A percentile compares a stretch with the other conserved stretches of the same genome.
These are phyloP conservation scores for Nothomitra cinnamomea DNA, from an alignment of 2,329 filamentous ascomycete genomes.

Conservation along the genomic window DNA sequence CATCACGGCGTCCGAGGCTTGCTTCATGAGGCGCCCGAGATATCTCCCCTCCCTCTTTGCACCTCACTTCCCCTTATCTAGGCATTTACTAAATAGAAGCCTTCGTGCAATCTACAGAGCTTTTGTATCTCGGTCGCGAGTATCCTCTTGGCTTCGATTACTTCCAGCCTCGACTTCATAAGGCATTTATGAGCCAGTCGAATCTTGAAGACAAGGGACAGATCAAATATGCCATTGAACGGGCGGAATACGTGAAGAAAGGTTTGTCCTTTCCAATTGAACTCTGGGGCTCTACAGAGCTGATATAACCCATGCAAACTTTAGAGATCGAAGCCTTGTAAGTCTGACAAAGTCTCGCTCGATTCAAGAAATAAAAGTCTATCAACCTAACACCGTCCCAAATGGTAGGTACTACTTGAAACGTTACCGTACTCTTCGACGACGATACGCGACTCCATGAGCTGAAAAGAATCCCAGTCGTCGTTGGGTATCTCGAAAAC, in stretches of 20 bases:
- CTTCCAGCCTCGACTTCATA: constrained; percentile 66
- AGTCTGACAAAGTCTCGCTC: constrained; percentile 24
- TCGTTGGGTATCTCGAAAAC: constrained; percentile 5
- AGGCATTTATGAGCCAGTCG: constrained; percentile 66
- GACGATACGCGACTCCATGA: constrained; percentile 48
- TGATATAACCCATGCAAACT: not conserved
- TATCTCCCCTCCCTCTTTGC: not conserved
- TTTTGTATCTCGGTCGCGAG: constrained; percentile 67
- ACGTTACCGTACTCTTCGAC: constrained; percentile 68
- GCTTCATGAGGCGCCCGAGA: too few relatives aligned
- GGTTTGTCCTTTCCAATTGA: constrained; percentile 31
- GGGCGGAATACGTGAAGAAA: constrained; percentile 82
- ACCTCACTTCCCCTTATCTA: too few relatives aligned
- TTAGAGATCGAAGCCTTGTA: constrained; percentile 83
- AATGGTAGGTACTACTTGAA: constrained; percentile 69
- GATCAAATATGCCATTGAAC: constrained; percentile 57
- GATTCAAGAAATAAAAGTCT: constrained; percentile 4
- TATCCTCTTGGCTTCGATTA: constrained; percentile 77
- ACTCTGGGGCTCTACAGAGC: not conserved
- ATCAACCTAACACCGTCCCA: not conserved
- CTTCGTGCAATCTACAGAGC: constrained; percentile 35
- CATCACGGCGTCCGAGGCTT: too few relatives aligned
- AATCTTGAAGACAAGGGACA: constrained; percentile 51
- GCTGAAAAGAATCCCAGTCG: constrained; percentile 7
- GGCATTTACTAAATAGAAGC: not conserved